Conservation (phyloP, 345 rosid species). For the Linum lewisii region DNA sequence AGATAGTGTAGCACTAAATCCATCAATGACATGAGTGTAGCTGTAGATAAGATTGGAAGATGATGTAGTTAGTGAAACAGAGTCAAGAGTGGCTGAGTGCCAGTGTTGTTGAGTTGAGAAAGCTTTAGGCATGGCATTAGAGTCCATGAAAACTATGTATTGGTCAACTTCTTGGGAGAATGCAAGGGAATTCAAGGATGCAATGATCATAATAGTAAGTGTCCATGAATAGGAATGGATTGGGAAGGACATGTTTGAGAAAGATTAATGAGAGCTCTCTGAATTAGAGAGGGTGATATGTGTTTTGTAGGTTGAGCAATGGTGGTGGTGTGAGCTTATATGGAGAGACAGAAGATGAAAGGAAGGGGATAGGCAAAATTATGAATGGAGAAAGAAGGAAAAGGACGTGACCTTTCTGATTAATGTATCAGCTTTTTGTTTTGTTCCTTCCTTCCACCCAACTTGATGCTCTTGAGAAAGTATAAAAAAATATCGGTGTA, state of each 20-base stretch:
- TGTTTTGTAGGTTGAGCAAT: not conserved
- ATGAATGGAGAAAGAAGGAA: not conserved
- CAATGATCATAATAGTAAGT: not conserved
- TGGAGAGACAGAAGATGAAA: not conserved
- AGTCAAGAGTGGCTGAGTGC: not conserved
- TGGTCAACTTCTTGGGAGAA: not conserved
- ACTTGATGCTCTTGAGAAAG: not conserved
- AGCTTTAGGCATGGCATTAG: not conserved
- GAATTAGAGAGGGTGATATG: not conserved
- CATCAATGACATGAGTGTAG: constrained; percentile 2
- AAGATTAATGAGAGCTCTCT: not conserved
- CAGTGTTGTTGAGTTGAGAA: constrained; percentile 1
- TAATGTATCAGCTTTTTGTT: no score
- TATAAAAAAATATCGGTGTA: no score
- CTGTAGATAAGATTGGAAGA: not conserved
- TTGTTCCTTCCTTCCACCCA: not conserved
- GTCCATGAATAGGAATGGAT: not conserved
- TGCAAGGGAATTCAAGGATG: not conserved
- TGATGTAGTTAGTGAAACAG: not conserved
- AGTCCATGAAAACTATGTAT: constrained; percentile 2
- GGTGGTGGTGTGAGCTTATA: not conserved
- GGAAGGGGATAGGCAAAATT: not conserved
- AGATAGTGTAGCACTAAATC: not conserved
- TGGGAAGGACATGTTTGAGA: not conserved
- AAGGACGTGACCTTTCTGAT: not conserved